Percentiles rank a stretch among this genome's conserved stretches.
These are phyloP conservation scores for Zizania palustris DNA, from an alignment of 202 grass and related monocot genomes.

Conservation along the genomic window DNA sequence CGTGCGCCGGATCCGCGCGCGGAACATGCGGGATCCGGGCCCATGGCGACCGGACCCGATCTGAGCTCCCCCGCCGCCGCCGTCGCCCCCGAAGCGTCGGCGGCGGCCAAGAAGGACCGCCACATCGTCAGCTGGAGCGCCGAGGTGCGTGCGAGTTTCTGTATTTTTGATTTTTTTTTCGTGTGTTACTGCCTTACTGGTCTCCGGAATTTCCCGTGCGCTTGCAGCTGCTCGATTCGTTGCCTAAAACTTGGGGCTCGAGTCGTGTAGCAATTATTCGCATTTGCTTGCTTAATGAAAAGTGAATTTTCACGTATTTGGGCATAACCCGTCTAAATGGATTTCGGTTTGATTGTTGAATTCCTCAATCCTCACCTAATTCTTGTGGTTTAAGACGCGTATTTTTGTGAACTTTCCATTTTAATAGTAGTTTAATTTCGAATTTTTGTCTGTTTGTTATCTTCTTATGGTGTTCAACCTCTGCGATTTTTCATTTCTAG, in stretches of 20 bases:
- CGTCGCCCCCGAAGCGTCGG: background rate
- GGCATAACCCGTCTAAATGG: background rate
- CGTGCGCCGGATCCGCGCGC: slow-evolving; percentile 16
- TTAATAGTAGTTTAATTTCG: background rate
- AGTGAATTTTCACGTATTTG: background rate
- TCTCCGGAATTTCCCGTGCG: background rate
- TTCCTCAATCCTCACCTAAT: background rate
- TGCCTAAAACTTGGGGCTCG: slow-evolving; percentile 2
- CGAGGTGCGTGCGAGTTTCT: slow-evolving; percentile 46
- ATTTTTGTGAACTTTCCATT: background rate
- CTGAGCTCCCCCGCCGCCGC: slow-evolving; percentile 50
- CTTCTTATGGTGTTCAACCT: background rate
- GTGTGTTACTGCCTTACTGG: background rate
- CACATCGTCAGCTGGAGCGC: slow-evolving; percentile 80
- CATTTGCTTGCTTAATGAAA: background rate
- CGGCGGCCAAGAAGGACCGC: slow-evolving; percentile 65
- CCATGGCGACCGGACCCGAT: slow-evolving; percentile 67
- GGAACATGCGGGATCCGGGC: slow-evolving; percentile 64
- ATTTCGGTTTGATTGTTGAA: background rate
- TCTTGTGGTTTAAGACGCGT: background rate
- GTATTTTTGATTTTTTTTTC: too few relatives aligned
- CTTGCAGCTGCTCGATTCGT: background rate
- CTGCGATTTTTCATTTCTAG: background rate
- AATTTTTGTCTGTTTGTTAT: background rate
- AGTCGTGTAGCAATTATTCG: slow-evolving; percentile 1